A percentile compares a stretch with the other conserved stretches of the same genome.
phyloP scores from a whole-genome alignment of 306 rosid genomes.

The Casuarina cunninghamiana region DNA sequence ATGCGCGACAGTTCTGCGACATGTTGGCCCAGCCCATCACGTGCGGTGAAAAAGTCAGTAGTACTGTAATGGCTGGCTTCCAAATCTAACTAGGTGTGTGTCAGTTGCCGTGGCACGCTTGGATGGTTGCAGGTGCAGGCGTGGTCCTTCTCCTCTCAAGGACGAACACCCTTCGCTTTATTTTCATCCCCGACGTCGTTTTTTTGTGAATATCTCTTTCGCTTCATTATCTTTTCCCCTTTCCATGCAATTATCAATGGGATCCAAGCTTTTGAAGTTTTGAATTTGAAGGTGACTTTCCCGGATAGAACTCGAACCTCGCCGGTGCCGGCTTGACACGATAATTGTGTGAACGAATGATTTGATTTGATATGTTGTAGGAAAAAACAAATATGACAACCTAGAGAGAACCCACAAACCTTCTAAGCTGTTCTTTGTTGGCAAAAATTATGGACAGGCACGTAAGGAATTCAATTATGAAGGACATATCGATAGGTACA shows the following conservation, averaged over 20 bases:
- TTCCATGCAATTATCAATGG: neutral
- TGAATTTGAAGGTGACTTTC: neutral
- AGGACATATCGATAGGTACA: neutral
- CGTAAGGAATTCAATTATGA: neutral
- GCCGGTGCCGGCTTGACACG: no score
- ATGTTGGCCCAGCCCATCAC: slow-evolving; percentile 62
- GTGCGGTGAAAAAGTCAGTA: slow-evolving; percentile 45
- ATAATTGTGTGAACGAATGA: neutral
- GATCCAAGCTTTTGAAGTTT: neutral
- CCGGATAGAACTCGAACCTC: neutral
- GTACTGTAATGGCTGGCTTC: slow-evolving; percentile 26
- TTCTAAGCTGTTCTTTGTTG: neutral
- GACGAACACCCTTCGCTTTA: neutral
- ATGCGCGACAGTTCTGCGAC: slow-evolving; percentile 53
- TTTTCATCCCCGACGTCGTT: neutral
- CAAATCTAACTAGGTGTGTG: slow-evolving; percentile 20
- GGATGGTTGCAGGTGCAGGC: slow-evolving; percentile 14
- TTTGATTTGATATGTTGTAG: neutral
- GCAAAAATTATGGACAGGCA: slow-evolving; percentile 5
- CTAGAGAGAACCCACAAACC: neutral
- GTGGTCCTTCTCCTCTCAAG: slow-evolving; percentile 11
- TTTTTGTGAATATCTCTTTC: neutral
- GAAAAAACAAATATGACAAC: slow-evolving; percentile 2
- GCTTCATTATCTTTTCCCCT: neutral
- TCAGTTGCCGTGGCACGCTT: slow-evolving; percentile 18